Base-by-base conservation (phyloP, 2,329 filamentous ascomycete genomes). In the Beauveria australis region DNA sequence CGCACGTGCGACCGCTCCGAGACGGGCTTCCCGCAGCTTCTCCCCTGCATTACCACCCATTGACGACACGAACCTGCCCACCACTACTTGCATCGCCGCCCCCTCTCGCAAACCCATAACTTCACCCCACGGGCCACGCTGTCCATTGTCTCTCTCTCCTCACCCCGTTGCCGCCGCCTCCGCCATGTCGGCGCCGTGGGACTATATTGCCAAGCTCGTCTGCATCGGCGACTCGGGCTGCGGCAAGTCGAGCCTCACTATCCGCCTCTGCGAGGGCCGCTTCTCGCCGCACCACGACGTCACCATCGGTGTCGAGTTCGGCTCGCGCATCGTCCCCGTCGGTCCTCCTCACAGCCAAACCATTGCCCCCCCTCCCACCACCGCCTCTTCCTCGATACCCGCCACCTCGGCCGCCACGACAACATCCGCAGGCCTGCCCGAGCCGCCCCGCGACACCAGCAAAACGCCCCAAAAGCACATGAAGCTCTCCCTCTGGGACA, bases 191-290 rank as follows among this genome's bases (percentile, higher is more conserved):
- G 83, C 87, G 70, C 88, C 91, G 75, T 97, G 93, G 93, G 92
- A 97, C 79, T 97, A 95, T 80, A 99, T 97, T 73, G 92, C 93
- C 75, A 99, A 99, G 78, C 90, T 99, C 69, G 93, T 97, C 72
- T 96, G 91, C 78, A 92, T 99, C 70, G 94, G 94, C 74, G 94
- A 97, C 79, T 94, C 89, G 51, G 94, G 92, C 72, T 96, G 91
- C 72, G 94, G 94, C 71, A 99, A 99, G 81, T 96, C 91, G 64
- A 85, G 91, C 75, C 85, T 97, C 67, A 96, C 92, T 61, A 92
- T 97, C 73, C 91, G 93, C 65, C 89, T 97, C 65, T 97, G 93
- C 79, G 93, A 97, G 81, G 92, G 92, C 69, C 91, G 93, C 73
- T 97, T 97, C 80, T 91, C 90, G 60, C 85, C 89, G 59, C 89